Percentiles rank a stretch among this genome's conserved stretches.
These are phyloP conservation scores for Candida silvatica DNA, from an alignment of 805 yeast species.

Conservation along the genomic window DNA sequence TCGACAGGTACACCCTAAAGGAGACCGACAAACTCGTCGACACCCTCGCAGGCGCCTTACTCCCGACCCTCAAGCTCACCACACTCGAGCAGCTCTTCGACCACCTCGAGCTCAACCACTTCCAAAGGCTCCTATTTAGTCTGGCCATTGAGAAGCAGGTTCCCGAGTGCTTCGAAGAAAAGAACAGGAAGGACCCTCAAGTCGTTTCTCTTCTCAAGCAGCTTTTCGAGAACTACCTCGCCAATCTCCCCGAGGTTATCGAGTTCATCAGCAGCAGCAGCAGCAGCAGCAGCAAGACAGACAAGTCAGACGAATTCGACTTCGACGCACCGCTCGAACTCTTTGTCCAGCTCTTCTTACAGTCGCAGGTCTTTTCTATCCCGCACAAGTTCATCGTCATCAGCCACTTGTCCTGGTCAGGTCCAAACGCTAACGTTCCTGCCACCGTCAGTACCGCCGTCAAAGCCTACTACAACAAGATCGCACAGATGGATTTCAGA, in stretches of 20 bases:
- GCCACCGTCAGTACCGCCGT: not conserved
- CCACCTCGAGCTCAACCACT: constrained; percentile 14
- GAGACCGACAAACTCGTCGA: too few relatives aligned
- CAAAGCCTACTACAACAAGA: constrained; percentile 4
- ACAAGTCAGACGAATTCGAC: too few relatives aligned
- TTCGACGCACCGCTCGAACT: constrained; percentile 3
- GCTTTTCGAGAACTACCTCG: constrained; percentile 16
- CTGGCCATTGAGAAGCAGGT: constrained; percentile 19
- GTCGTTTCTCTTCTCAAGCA: constrained; percentile 9
- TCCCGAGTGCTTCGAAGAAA: constrained; percentile 4
- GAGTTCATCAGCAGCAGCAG: constrained; percentile 4
- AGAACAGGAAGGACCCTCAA: constrained; percentile 5
- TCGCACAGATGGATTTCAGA: constrained; percentile 24
- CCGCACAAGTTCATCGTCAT: constrained; percentile 23
- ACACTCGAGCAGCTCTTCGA: constrained; percentile 24
- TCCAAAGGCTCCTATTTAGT: constrained; percentile 18
- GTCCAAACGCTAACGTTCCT: constrained; percentile 2
- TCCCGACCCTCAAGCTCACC: constrained; percentile 21
- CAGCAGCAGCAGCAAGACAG: constrained; percentile 8
- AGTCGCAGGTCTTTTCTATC: constrained; percentile 19
- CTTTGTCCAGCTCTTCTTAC: constrained; percentile 16
- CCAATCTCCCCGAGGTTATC: not conserved
- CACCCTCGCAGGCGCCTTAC: constrained; percentile 8
- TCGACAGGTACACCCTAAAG: too few relatives aligned
- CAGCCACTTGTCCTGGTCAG: constrained; percentile 10